A percentile compares a stretch with the other conserved stretches of the same genome.
phyloP scores from a whole-genome alignment of 306 rosid species.

The Dicorynia guianensis region DNA sequence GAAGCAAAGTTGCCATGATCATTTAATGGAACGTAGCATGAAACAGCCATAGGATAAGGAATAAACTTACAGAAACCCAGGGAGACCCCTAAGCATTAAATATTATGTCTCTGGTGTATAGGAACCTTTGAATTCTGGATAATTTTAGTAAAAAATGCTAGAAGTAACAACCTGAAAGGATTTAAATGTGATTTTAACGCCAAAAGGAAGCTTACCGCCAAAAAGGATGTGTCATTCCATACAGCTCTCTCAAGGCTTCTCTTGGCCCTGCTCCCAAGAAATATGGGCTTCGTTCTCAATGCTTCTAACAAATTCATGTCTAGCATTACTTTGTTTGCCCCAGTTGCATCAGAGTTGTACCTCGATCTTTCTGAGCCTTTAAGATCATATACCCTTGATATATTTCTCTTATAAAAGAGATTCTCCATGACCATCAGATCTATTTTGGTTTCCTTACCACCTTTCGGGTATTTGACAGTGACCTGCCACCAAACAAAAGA shows the following conservation, averaged over 20 bases:
- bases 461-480: constrained; percentile 63
- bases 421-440: constrained; percentile 81
- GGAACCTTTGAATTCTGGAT: not conserved
- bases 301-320: constrained; percentile 78
- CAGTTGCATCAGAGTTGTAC: constrained; percentile 61
- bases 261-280: constrained; percentile 78
- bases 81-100: not conserved
- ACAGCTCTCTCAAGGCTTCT: constrained; percentile 73
- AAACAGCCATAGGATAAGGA: not conserved
- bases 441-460: constrained; percentile 76
- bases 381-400: constrained; percentile 70
- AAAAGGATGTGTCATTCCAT: constrained; percentile 76
- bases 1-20: not conserved
- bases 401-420: constrained; percentile 66
- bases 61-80: not conserved
- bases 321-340: constrained; percentile 60
- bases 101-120: not conserved
- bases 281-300: constrained; percentile 66
- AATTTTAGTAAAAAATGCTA: not conserved
- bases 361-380: constrained; percentile 76
- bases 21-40: not conserved
- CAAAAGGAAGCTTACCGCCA: constrained; percentile 58
- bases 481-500: constrained; percentile 53
- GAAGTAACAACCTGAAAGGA: constrained; percentile 14
- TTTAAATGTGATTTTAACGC: not conserved